Base-by-base conservation (phyloP, 306 rosid genomes). In the Spatholobus suberectus region DNA sequence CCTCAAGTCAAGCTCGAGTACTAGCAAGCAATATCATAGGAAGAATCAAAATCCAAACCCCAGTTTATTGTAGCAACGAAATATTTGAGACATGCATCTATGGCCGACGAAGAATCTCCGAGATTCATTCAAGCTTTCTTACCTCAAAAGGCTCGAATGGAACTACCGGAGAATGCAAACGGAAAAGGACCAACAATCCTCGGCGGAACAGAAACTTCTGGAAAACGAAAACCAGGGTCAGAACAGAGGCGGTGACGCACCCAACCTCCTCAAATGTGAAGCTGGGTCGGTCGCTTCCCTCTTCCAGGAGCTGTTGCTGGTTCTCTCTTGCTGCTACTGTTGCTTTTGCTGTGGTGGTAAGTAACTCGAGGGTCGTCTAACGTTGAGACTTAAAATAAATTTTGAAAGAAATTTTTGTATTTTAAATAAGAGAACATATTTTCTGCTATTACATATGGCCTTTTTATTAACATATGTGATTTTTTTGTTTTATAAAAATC, bases 261-360 rank as follows among this genome's bases (percentile, higher is more conserved):
- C 86, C 80, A 20, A 76, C n/a, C 55, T 44, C 40, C 70, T 43
- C 23, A 74, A 74, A 13, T 6, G 18, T 29, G 74, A 26, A 23
- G 11, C 70, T 65, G 84, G 74, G 0, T 26, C 27, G 4, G 0
- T 78, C 0, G 0, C 35, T 74, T 49, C 85, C 18, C 46, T 84
- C 21, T 84, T 15, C 13, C 84, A 74, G 1, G 90, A 84, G 29
- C 61, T 84, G 2, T 17, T 80, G 9, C 5, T 84, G 80, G 8
- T 87, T 62, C 77, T 84, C 37, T 87, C 90, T 74, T 84, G 90
- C 78, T 84, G 90, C 83, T 87, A 59, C 77, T 87, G 90, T 21
- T 87, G 90, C 81, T 84, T 87, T 82, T 84, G 90, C 86, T 87
- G 90, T 27, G 86, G 88, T 20, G 90, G 90, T 87, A 77, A 24